Evolutionary conservation across 768 basidiomycete species (phyloP).

Genomic region (Panaeolus cyanescens): DNA sequence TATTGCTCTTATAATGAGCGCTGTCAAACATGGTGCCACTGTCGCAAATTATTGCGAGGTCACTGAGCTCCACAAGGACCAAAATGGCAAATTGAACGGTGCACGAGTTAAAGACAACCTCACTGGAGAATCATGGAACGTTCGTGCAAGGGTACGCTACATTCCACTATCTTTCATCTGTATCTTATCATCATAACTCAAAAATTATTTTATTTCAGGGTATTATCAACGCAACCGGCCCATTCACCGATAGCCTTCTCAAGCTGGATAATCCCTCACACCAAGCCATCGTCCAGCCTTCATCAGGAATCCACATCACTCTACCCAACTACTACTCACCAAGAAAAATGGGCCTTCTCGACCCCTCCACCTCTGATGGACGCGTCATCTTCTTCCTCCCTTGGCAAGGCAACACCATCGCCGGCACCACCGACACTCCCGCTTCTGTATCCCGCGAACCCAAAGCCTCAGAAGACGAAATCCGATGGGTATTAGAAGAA

Average conservation of each 20-base stretch:
- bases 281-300: conserved; percentile 88
- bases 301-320: conserved; percentile 94
- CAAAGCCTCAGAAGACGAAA: conserved; percentile 87
- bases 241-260: conserved; percentile 86
- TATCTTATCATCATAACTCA: background rate
- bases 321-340: conserved; percentile 97
- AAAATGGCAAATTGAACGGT: conserved; percentile 65
- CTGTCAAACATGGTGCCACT: conserved; percentile 87
- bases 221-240: conserved; percentile 96
- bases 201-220: conserved; percentile 47
- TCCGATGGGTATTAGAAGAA: conserved; percentile 96
- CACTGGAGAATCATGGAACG: conserved; percentile 79
- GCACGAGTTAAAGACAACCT: conserved; percentile 80
- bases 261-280: conserved; percentile 77
- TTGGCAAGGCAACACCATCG: conserved; percentile 97
- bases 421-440: conserved; percentile 92
- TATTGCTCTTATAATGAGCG: conserved; percentile 91
- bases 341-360: conserved; percentile 91
- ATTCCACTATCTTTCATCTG: background rate
- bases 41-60: conserved; percentile 93
- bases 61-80: conserved; percentile 69
- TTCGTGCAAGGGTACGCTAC: conserved; percentile 69
- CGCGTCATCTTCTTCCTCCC: conserved; percentile 99
- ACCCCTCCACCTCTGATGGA: conserved; percentile 94
- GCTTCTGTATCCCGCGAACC: conserved; percentile 74